phyloP scores from a whole-genome alignment of 306 rosid species.

The Fragaria vesca region DNA sequence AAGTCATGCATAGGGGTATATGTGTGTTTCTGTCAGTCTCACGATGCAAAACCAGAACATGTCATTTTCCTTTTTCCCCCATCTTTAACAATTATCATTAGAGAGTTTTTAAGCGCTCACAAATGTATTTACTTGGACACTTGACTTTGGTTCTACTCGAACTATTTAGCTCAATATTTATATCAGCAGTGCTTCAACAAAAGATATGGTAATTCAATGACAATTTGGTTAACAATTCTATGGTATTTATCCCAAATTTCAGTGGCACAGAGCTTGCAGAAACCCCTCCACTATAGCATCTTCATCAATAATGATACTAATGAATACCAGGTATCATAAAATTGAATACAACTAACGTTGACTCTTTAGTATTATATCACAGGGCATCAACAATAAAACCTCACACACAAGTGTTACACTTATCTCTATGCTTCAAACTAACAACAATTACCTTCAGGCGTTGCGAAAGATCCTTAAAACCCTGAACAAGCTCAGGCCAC shows the following conservation, averaged over 20 bases:
- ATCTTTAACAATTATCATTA: background rate
- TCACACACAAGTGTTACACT: background rate
- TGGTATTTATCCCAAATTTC: background rate
- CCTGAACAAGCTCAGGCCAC: constrained; percentile 93
- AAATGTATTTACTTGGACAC: background rate
- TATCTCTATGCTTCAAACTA: background rate
- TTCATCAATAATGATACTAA: background rate
- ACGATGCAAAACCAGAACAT: background rate
- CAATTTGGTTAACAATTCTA: background rate
- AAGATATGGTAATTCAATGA: background rate
- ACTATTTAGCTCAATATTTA: background rate
- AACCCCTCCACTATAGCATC: background rate
- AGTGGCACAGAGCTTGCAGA: background rate
- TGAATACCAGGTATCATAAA: background rate
- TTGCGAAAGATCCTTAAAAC: constrained; percentile 91
- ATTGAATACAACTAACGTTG: background rate
- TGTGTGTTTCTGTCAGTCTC: background rate
- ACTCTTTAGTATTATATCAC: background rate
- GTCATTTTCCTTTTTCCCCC: background rate
- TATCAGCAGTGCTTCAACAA: constrained; percentile 1
- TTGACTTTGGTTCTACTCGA: background rate
- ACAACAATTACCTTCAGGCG: constrained; percentile 67
- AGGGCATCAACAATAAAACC: background rate
- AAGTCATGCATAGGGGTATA: background rate
- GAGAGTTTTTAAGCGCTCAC: background rate